Percentiles rank a stretch among this genome's conserved stretches.
These are phyloP conservation scores for Petunia secreta DNA, from an alignment of 257 asterid species.

Conservation along the genomic window DNA sequence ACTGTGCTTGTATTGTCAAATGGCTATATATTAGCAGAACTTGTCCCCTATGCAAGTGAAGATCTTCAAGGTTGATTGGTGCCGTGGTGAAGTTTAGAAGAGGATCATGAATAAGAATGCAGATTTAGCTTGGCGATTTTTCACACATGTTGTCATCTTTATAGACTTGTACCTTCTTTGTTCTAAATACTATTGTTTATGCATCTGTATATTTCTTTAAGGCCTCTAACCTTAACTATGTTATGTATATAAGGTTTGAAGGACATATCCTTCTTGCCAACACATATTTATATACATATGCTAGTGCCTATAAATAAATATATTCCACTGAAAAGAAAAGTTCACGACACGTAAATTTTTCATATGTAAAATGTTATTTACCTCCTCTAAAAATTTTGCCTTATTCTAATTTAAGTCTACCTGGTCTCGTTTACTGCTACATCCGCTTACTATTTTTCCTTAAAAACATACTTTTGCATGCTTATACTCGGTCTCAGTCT, in stretches of 20 bases:
- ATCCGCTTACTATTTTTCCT: too few relatives aligned
- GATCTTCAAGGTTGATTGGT: background rate
- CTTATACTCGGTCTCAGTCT: too few relatives aligned
- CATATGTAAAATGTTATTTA: too few relatives aligned
- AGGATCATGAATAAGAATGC: background rate
- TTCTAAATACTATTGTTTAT: background rate
- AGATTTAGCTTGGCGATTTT: background rate
- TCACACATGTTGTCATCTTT: background rate
- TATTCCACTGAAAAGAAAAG: too few relatives aligned
- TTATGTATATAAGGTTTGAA: background rate
- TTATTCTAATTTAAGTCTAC: too few relatives aligned
- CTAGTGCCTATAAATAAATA: background rate
- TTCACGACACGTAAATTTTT: too few relatives aligned
- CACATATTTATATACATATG: background rate
- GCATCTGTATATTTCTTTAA: background rate
- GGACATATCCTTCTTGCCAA: background rate
- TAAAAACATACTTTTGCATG: too few relatives aligned
- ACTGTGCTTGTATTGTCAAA: slow-evolving; percentile 27
- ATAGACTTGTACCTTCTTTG: background rate
- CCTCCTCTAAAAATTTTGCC: too few relatives aligned
- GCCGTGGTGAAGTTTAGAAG: slow-evolving; percentile 24
- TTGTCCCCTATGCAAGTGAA: slow-evolving; percentile 34
- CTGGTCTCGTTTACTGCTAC: too few relatives aligned
- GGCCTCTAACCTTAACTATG: background rate
- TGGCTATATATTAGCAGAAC: slow-evolving; percentile 28